These are phyloP conservation scores for Arabidopsis hybrid DNA, from an alignment of 441 rosid species.

Conservation along the genomic window DNA sequence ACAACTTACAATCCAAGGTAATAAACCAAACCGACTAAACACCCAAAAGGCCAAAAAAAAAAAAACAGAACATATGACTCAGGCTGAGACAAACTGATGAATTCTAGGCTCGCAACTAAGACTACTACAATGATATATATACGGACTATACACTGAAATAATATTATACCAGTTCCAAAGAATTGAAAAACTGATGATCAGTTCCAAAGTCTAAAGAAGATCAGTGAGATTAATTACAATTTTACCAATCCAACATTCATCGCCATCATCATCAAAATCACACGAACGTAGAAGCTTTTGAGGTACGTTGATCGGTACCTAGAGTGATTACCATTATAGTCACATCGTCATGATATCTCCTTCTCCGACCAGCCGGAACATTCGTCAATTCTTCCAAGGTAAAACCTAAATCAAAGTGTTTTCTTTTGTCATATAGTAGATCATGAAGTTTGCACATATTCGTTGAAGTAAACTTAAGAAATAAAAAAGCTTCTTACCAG, in stretches of 20 bases:
- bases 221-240: constrained; percentile 43
- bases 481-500: constrained; percentile 54
- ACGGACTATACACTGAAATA: background rate
- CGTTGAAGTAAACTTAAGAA: background rate
- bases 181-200: constrained; percentile 9
- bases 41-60: background rate
- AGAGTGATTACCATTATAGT: constrained; percentile 87
- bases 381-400: constrained; percentile 84
- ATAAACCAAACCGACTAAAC: background rate
- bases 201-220: constrained; percentile 8
- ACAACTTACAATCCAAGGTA: background rate
- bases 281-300: constrained; percentile 83
- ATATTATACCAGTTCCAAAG: background rate
- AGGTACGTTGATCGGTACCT: constrained; percentile 79
- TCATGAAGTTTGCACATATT: constrained; percentile 2
- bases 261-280: constrained; percentile 41
- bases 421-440: background rate
- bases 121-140: background rate
- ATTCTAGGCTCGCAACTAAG: background rate
- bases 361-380: constrained; percentile 89
- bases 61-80: background rate
- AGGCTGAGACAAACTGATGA: background rate
- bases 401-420: constrained; percentile 58
- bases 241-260: constrained; percentile 31
- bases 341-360: constrained; percentile 96